Evolutionary conservation across 1,284 basidiomycete species (phyloP), one percentile per base, ranked within the genome.

Genomic region (Ustanciosporium gigantosporum): DNA sequence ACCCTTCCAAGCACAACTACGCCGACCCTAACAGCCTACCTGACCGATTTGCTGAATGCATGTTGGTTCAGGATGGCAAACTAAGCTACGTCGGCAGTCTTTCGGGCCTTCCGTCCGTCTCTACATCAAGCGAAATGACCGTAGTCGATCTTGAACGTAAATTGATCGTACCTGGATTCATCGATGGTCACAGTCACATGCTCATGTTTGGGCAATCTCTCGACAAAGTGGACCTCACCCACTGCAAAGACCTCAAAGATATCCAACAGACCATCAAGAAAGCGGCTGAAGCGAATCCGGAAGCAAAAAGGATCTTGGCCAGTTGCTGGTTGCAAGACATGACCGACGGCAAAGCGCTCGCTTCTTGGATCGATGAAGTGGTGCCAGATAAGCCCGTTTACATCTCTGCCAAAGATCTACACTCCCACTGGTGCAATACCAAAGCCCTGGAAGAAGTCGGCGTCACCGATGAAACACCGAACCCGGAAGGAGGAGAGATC

Each of bases 161-260:
- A 42, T 48, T 66, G 20, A 52, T 61, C 25, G 53, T 66, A 4
- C 62, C 62, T 7, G 58, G 48, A 22, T 66, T 66, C 41, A 55
- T 66, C 37, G 62, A 66, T 29, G 58, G 36, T 5, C 62, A 66
- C 36, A 46, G 47, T 13, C 62, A 66, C 42, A n/a, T 66, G 29
- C 51, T 61, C 41, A 50, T 45, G 41, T 53, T 60, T 22, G 62
- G 62, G 4, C 45, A 60, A 17, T 60, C 57, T 5, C 58, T 66
- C 23, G 57, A 66, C 46, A 66, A 66, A 37, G 34, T 60, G 19
- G 57, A 66, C 29, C 25, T 66, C 19, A 38, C 42, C 41, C 46
- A 45, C 13, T 66, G 62, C 51, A 60, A 49, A 40, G 49, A 41
- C 13, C 47, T 66, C 46, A 44, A 41, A 9, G 44, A 66, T 21